phyloP scores from a whole-genome alignment of 2,329 filamentous ascomycete species.

The Gliomastix tumulicola region DNA sequence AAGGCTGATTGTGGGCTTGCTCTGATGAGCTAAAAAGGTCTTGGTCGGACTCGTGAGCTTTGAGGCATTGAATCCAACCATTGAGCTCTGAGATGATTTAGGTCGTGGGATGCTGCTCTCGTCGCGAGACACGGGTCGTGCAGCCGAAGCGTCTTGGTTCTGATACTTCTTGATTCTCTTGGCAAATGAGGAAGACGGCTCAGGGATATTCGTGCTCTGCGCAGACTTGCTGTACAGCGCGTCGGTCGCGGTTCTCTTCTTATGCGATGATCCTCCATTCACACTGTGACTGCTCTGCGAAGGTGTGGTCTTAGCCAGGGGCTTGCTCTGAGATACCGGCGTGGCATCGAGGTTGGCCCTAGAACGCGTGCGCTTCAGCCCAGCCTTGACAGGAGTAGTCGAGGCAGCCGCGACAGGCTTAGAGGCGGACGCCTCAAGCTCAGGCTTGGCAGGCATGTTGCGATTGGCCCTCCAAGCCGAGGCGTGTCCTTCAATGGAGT shows the following conservation, averaged over 20 bases:
- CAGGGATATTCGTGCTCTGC: conserved; percentile 7
- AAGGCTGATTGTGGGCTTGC: conserved; percentile 19
- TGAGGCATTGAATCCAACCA: too few species aligned
- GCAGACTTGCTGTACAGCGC: conserved; percentile 9
- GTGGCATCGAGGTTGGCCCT: conserved; percentile 35
- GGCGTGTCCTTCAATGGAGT: conserved; percentile 82
- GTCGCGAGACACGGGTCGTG: conserved; percentile 51
- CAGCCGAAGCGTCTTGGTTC: conserved; percentile 62
- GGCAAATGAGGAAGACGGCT: conserved; percentile 24
- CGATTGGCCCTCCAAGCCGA: conserved; percentile 65
- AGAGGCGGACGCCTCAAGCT: conserved; percentile 44
- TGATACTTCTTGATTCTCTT: conserved; percentile 67
- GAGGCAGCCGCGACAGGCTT: conserved; percentile 34
- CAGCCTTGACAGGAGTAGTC: conserved; percentile 19
- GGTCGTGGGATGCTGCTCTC: conserved; percentile 41
- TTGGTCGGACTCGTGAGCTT: conserved; percentile 74
- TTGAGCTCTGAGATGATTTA: conserved; percentile 38
- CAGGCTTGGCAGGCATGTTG: conserved; percentile 23
- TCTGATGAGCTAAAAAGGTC: conserved; percentile 55
- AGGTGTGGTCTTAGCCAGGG: conserved; percentile 55
- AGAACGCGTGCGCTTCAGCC: conserved; percentile 43
- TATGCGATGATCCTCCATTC: background rate
- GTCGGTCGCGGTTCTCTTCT: background rate
- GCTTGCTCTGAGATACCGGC: conserved; percentile 39
- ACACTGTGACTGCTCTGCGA: background rate